Base-by-base conservation (phyloP, 352 stramenopile species). In the Phytopythium ostracodes region DNA sequence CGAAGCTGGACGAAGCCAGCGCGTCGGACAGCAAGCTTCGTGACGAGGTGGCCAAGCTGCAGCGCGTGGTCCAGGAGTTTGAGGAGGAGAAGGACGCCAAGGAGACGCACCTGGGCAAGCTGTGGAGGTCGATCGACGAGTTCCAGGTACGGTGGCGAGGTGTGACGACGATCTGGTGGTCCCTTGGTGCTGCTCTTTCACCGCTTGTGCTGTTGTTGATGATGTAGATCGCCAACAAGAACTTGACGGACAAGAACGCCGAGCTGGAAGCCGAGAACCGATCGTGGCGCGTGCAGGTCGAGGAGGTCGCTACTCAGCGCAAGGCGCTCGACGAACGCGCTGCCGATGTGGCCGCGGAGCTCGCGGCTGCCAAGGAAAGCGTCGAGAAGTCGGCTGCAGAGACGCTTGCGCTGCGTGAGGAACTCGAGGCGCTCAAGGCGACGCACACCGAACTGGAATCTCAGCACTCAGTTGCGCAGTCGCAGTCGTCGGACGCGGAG, bases 81-180 rank as follows among this genome's bases (percentile, higher is more conserved):
- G 65, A 80, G 57, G 66, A 72, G 9, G 70, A 76, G 24, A 70
- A 79, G 38, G 73, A 79, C 43, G 63, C 72, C 5, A 68, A 71
- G 52, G 73, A 86, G 64, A 80, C 72, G 50, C 75, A 80, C 36
- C 68, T 86, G 22, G 72, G 72, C 33, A 80, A 81, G 64, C 65
- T 86, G 11, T 78, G 72, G 74, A 83, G 80, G 62, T 75, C 67
- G 36, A 80, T 81, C 29, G 76, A 83, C 52, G 75, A 80, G 42
- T 65, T 83, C 27, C 76, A 71, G 64, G 64, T 70, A 50, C 20
- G 54, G 15, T 27, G 22, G n/a, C 22, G 17, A 17, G 22, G 14
- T 24, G 14, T 27, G 2, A 18, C 8, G 43, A 3, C 18, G 22
- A 29, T 46, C 15, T 54, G 20, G 38, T 54, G 20, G 38, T 40